Conservation (phyloP, 2,329 filamentous ascomycete species). For the Aspergillus novoparasiticus region DNA sequence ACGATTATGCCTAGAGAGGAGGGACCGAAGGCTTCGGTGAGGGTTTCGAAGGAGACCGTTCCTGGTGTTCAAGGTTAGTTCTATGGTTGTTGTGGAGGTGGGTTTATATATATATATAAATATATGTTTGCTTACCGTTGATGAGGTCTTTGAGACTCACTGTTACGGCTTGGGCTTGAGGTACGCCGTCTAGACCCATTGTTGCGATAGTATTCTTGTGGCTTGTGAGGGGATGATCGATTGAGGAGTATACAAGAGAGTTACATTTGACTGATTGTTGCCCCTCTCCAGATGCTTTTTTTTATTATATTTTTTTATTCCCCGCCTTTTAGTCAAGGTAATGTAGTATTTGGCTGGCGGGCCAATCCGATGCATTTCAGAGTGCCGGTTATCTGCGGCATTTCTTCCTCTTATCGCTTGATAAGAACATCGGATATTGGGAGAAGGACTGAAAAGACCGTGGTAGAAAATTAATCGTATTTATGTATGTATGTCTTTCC, state of each 20-base stretch:
- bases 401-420: constrained; percentile 12
- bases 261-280: neutral
- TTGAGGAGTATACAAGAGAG: too few species aligned
- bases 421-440: neutral
- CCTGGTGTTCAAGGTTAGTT: constrained; percentile 24
- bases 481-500: neutral
- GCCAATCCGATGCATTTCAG: constrained; percentile 17
- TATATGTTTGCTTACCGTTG: constrained; percentile 39
- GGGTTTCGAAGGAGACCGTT: constrained; percentile 45
- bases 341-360: constrained; percentile 12
- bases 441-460: too few species aligned
- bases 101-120: neutral
- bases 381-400: constrained; percentile 14
- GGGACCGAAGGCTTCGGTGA: constrained; percentile 77
- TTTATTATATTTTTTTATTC: constrained; percentile 18
- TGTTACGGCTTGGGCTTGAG: constrained; percentile 45
- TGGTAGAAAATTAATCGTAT: neutral
- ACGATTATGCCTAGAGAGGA: constrained; percentile 88
- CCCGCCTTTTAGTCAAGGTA: constrained; percentile 20
- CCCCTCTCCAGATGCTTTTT: neutral
- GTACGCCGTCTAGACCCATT: constrained; percentile 24
- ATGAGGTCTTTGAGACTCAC: constrained; percentile 53
- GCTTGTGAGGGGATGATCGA: neutral
- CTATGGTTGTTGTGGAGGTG: too few species aligned
- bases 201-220: neutral